phyloP scores from a whole-genome alignment of 305 asterid genomes.

The Fraxinus paxiana region DNA sequence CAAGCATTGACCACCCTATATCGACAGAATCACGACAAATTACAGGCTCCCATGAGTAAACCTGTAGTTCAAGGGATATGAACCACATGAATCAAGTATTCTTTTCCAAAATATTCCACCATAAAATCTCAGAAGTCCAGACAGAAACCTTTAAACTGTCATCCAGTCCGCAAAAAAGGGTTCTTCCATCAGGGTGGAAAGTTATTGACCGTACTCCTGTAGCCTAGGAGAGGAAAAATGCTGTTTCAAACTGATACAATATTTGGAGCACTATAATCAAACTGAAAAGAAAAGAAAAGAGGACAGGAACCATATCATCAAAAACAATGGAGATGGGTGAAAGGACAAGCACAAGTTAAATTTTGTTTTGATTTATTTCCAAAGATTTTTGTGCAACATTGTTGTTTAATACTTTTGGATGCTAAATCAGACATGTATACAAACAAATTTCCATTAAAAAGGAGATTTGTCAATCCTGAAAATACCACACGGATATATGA shows the following conservation, averaged over 20 bases:
- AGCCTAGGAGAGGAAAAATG: slow-evolving; percentile 47
- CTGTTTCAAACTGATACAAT: slow-evolving; percentile 9
- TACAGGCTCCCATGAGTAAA: slow-evolving; percentile 97
- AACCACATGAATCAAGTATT: slow-evolving; percentile 19
- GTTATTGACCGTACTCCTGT: slow-evolving; percentile 79
- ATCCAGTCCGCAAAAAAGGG: slow-evolving; percentile 85
- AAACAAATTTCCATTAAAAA: not conserved
- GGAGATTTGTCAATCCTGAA: not conserved
- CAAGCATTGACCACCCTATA: slow-evolving; percentile 95
- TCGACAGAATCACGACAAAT: slow-evolving; percentile 85
- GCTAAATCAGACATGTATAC: not conserved
- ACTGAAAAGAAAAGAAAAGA: not conserved
- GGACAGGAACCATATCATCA: not conserved
- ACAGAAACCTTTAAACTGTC: slow-evolving; percentile 77
- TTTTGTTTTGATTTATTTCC: slow-evolving; percentile 12
- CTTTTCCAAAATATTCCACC: slow-evolving; percentile 13
- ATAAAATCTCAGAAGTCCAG: slow-evolving; percentile 17
- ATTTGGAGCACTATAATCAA: slow-evolving; percentile 11
- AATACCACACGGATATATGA: not conserved
- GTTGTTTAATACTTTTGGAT: not conserved
- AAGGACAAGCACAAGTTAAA: slow-evolving; percentile 1
- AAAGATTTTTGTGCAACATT: not conserved
- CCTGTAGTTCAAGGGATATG: slow-evolving; percentile 46
- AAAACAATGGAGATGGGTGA: not conserved
- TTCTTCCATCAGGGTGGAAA: slow-evolving; percentile 93